Conservation (phyloP, 2,329 filamentous ascomycete genomes). For the Fusarium ramigenum region DNA sequence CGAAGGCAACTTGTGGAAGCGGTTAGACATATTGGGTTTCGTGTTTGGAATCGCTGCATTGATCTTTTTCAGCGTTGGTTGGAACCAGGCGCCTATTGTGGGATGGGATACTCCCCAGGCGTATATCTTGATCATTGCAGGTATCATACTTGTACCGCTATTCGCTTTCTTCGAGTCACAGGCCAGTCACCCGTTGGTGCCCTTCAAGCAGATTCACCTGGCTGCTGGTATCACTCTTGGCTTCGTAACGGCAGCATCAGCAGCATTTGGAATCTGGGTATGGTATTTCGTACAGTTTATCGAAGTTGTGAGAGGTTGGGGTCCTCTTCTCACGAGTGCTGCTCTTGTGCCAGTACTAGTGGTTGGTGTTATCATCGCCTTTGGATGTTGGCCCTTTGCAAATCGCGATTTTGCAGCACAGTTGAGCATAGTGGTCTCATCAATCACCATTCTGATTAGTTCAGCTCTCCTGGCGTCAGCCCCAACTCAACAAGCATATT, state of each 20-base stretch:
- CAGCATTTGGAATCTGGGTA: constrained; percentile 39
- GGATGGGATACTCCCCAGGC: constrained; percentile 25
- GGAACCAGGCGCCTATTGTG: constrained; percentile 38
- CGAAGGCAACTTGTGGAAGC: constrained; percentile 39
- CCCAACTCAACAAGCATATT: constrained; percentile 37
- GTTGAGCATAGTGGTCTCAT: constrained; percentile 27
- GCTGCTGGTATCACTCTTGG: constrained; percentile 27
- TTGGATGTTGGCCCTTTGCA: constrained; percentile 27
- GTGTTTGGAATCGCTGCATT: constrained; percentile 24
- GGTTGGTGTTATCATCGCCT: constrained; percentile 25
- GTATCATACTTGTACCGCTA: constrained; percentile 21
- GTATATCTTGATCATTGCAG: constrained; percentile 35
- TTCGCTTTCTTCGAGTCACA: constrained; percentile 31
- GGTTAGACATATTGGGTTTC: constrained; percentile 32
- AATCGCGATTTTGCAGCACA: constrained; percentile 31
- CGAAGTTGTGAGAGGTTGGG: constrained; percentile 38
- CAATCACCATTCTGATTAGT: constrained; percentile 30
- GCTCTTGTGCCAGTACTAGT: constrained; percentile 37
- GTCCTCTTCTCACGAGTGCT: constrained; percentile 29
- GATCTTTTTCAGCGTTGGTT: constrained; percentile 38
- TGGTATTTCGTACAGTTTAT: constrained; percentile 42
- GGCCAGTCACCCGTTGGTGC: constrained; percentile 38
- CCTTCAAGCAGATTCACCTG: constrained; percentile 32
- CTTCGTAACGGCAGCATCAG: constrained; percentile 33
- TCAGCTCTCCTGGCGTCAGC: constrained; percentile 38